Evolutionary conservation across 768 basidiomycete genomes (phyloP).

Genomic region (Phanerodontia chrysosporium): DNA sequence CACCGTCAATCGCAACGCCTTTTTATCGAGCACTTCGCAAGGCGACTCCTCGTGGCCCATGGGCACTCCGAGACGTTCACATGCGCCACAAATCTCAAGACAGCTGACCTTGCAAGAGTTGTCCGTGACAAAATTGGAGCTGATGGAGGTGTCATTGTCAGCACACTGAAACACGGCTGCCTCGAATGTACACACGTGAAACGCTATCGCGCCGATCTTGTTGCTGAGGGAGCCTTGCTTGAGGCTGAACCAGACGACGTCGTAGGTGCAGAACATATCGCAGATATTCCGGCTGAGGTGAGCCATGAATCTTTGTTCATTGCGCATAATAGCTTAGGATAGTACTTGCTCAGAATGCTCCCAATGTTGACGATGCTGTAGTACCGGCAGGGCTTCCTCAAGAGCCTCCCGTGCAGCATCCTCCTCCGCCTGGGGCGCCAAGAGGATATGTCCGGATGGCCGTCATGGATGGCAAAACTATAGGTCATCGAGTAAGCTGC

Average conservation of each 20-base stretch:
- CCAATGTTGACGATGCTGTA: not conserved
- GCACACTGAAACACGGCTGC: not conserved
- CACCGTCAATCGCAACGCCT: not conserved
- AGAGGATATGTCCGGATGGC: constrained; percentile 5
- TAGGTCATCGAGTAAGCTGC: constrained; percentile 2
- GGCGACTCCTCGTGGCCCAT: not conserved
- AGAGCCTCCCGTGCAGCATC: too few species aligned
- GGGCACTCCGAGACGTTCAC: not conserved
- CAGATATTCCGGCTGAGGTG: not conserved
- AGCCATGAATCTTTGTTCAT: too few species aligned
- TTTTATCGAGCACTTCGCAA: not conserved
- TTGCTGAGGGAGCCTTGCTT: not conserved
- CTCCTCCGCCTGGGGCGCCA: not conserved
- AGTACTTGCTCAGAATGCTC: not conserved
- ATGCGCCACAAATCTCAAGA: not conserved
- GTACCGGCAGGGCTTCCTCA: not conserved
- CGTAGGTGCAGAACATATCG: not conserved
- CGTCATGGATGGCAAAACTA: constrained; percentile 1
- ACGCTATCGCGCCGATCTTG: not conserved
- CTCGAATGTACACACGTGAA: constrained; percentile 2
- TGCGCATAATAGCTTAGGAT: not conserved
- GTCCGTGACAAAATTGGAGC: not conserved
- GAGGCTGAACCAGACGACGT: not conserved
- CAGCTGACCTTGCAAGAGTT: not conserved
- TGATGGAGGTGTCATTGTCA: not conserved